phyloP scores from a whole-genome alignment of 257 asterid genomes.

The Solanum verrucosum region DNA sequence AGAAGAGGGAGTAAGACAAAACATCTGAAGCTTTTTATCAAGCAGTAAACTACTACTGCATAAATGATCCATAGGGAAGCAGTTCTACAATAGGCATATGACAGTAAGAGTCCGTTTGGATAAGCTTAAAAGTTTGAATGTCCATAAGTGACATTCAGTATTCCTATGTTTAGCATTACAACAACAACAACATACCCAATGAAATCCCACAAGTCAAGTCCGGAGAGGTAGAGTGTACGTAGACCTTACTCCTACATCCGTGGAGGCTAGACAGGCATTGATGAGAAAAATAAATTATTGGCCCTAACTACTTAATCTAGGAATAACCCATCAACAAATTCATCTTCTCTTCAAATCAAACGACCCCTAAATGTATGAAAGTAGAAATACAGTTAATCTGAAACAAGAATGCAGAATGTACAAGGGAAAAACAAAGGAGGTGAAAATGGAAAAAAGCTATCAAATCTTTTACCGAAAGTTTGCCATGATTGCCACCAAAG shows the following conservation, averaged over 20 bases:
- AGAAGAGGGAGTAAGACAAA: not conserved
- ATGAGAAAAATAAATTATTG: not conserved
- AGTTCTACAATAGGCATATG: not conserved
- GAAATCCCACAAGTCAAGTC: not conserved
- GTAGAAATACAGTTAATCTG: too few relatives aligned
- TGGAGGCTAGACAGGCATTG: not conserved
- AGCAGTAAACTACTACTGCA: not conserved
- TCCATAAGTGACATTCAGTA: not conserved
- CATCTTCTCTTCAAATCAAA: not conserved
- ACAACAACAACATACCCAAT: not conserved
- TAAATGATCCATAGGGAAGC: not conserved
- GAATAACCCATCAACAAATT: not conserved
- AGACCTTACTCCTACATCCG: not conserved
- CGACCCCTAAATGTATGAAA: too few relatives aligned
- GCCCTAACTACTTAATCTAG: not conserved
- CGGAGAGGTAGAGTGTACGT: too few relatives aligned
- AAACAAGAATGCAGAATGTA: too few relatives aligned
- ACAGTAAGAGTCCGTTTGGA: too few relatives aligned
- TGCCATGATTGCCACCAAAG: slow-evolving; percentile 81
- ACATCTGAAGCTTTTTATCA: not conserved
- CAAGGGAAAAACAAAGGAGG: not conserved
- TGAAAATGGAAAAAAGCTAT: not conserved
- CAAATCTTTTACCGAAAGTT: slow-evolving; percentile 36
- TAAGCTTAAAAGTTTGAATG: too few relatives aligned
- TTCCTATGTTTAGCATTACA: not conserved